phyloP scores from a whole-genome alignment of 2,329 filamentous ascomycete species.

The Beauveria pseudobassiana region DNA sequence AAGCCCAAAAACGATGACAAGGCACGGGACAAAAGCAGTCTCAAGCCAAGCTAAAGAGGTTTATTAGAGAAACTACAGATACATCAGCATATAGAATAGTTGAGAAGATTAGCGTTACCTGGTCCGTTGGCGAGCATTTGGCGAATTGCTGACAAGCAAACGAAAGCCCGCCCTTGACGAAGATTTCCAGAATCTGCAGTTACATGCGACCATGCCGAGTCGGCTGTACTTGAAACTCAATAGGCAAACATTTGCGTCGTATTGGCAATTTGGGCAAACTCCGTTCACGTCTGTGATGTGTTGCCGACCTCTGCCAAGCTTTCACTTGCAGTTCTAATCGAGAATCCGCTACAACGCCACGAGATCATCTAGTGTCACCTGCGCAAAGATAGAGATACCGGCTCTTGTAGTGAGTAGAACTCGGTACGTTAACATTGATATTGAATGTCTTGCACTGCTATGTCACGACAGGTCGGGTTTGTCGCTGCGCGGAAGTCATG shows the following conservation, averaged over 20 bases:
- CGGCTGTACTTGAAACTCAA: not conserved
- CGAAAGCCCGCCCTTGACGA: not conserved
- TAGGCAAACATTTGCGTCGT: slow-evolving; percentile 1
- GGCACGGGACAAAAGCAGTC: not conserved
- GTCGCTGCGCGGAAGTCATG: too few species aligned
- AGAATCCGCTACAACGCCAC: not conserved
- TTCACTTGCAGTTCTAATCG: not conserved
- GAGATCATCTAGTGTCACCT: not conserved
- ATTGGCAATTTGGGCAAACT: not conserved
- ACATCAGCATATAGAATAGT: slow-evolving; percentile 4
- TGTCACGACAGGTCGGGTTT: too few species aligned
- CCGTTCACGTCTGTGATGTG: too few species aligned
- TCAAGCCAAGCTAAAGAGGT: not conserved
- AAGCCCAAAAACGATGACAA: not conserved
- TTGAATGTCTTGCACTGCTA: too few species aligned
- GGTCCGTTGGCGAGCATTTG: not conserved
- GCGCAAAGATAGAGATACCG: not conserved
- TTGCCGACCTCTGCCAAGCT: not conserved
- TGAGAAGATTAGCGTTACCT: not conserved
- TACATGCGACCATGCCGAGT: not conserved
- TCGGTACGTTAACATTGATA: too few species aligned
- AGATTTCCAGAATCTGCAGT: not conserved
- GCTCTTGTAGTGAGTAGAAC: too few species aligned
- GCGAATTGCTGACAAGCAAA: not conserved
- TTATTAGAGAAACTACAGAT: not conserved